Base-by-base conservation (phyloP, 768 basidiomycete genomes). In the Pilatotrama ljubarskyi region DNA sequence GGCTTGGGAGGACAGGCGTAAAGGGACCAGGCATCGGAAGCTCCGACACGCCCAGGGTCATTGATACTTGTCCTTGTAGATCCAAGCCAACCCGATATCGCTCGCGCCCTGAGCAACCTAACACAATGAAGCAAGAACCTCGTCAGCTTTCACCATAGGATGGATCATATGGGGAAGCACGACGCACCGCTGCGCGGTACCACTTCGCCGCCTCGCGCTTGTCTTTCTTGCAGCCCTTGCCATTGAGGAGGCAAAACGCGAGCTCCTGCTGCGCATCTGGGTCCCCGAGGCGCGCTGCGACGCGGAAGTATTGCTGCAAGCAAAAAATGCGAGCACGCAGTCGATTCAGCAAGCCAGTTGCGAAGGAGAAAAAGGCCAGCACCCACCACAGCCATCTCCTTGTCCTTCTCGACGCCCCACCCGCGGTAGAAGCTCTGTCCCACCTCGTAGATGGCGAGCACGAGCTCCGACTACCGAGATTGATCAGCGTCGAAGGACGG, bases 391-490 rank as follows among this genome's bases (percentile, higher is more conserved):
- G 84, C 91, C 91, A 95, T 92, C 79, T 89, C 91, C 76, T 90
- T 87, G 73, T 95, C 91, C 71, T 92, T 91, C 26, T 75, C 69
- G 13, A 93, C 86, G 8, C 94, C 94, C 93, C 93, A 95, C 1
- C 93, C 94, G 51, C 93, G 91, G 70, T 90, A 91, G 74, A 94
- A 96, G 70, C 91, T 93, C 72, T 93, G 91, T 0, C 91, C 94
- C 4, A 95, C 91, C 74, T 95, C 94, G 69, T 94, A 92, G 46
- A 95, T 90, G 0, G 94, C 92, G 20, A 95, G 78, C 18, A 94
- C 87, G 14, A 96, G 82, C 72, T 95, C 93, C 22, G 80, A 84
- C 85, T 93, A 20, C 9, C 7, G 17, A 7, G 9, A 8, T 32
- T 17, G 10, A 8, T 26, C 26, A 25, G 36, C 49, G 5, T 14